These are phyloP conservation scores for Penicillium salamii DNA, from an alignment of 495 filamentous ascomycete genomes.

Conservation along the genomic window DNA sequence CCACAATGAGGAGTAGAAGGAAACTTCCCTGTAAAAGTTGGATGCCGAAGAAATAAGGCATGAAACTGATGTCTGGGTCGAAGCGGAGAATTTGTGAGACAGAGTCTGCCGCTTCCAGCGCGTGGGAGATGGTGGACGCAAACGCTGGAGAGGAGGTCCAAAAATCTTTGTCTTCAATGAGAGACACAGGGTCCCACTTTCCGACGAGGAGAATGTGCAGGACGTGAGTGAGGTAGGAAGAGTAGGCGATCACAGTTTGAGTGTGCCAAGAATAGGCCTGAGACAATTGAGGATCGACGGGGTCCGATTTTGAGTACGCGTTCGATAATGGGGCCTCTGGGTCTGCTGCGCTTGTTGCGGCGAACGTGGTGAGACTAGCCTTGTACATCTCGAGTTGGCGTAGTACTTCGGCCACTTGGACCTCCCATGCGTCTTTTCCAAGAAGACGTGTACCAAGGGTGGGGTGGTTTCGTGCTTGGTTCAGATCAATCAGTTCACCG, in stretches of 20 bases:
- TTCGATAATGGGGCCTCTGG: slow-evolving; percentile 25
- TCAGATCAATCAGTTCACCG: slow-evolving; percentile 86
- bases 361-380: slow-evolving; percentile 78
- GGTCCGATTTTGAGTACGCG: slow-evolving; percentile 29
- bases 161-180: slow-evolving; percentile 83
- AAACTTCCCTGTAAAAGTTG: slow-evolving; percentile 83
- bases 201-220: slow-evolving; percentile 79
- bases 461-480: slow-evolving; percentile 86
- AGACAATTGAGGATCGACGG: slow-evolving; percentile 44
- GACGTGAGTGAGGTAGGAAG: slow-evolving; percentile 83
- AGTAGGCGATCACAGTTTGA: slow-evolving; percentile 84
- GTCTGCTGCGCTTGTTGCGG: slow-evolving; percentile 45
- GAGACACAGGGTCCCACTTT: slow-evolving; percentile 84
- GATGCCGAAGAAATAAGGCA: slow-evolving; percentile 89
- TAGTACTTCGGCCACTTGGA: slow-evolving; percentile 73
- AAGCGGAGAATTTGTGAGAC: slow-evolving; percentile 81
- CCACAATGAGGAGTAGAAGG: slow-evolving; percentile 74
- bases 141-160: slow-evolving; percentile 86
- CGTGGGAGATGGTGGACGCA: slow-evolving; percentile 74
- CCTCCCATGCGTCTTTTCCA: slow-evolving; percentile 73
- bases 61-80: slow-evolving; percentile 81
- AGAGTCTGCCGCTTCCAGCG: slow-evolving; percentile 75
- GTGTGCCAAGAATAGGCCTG: slow-evolving; percentile 65
- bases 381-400: slow-evolving; percentile 80
- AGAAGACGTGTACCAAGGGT: slow-evolving; percentile 78